phyloP scores from a whole-genome alignment of 1,284 basidiomycete species.

The Sanghuangporus weigelae region DNA sequence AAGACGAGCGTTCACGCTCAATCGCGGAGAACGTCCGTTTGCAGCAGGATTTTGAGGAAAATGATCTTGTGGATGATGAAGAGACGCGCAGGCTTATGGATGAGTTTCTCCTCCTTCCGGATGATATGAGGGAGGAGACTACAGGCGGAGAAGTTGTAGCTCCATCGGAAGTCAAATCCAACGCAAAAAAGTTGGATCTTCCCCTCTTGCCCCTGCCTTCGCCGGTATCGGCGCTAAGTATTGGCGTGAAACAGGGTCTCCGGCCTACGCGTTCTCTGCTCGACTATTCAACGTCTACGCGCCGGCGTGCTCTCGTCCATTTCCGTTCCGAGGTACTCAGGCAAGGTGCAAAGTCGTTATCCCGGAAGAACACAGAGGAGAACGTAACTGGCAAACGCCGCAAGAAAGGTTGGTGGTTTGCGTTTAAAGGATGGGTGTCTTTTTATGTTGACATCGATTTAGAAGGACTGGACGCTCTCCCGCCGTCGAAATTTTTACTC shows the following conservation, averaged over 20 bases:
- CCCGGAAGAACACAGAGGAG: neutral
- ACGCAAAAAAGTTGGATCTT: neutral
- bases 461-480: neutral
- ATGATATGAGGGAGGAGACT: neutral
- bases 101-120: neutral
- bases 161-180: neutral
- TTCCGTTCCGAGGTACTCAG: neutral
- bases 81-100: neutral
- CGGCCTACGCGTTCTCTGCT: neutral
- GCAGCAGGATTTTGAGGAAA: neutral
- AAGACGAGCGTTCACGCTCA: conserved; percentile 1
- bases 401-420: neutral
- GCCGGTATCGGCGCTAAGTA: neutral
- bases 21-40: conserved; percentile 1
- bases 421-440: neutral
- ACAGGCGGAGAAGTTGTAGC: neutral
- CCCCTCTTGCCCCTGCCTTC: neutral
- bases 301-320: conserved; percentile 1
- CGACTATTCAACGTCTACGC: conserved; percentile 1
- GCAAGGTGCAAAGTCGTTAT: neutral
- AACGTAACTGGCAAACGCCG: neutral
- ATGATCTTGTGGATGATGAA: neutral
- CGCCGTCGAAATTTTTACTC: neutral
- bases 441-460: neutral
- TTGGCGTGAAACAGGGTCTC: neutral